A percentile compares a stretch with the other conserved stretches of the same genome.
phyloP scores from a whole-genome alignment of 495 filamentous ascomycete species.

The Letharia lupina region DNA sequence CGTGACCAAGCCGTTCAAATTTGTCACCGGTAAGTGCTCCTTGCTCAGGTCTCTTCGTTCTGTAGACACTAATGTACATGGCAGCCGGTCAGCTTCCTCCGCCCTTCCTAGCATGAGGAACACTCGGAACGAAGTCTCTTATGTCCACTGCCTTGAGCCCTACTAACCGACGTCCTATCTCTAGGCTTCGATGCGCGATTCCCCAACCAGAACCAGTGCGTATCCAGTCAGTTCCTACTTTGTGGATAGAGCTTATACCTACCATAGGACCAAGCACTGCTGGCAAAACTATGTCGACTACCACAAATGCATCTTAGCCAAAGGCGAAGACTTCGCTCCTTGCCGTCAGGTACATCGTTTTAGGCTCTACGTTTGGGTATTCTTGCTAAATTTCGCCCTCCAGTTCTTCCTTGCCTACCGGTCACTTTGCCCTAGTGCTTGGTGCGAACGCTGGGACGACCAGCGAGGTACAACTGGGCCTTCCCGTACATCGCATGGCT shows the following conservation, averaged over 20 bases:
- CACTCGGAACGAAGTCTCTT: neutral
- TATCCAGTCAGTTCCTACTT: slow-evolving; percentile 11
- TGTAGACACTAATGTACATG: slow-evolving; percentile 23
- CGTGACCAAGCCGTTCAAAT: slow-evolving; percentile 99
- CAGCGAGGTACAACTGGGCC: slow-evolving; percentile 68
- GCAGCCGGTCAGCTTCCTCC: slow-evolving; percentile 41
- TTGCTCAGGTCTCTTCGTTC: slow-evolving; percentile 23
- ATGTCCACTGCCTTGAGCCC: neutral
- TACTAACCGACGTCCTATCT: neutral
- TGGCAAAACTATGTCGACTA: slow-evolving; percentile 99
- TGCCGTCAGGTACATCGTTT: slow-evolving; percentile 74
- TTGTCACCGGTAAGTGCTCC: slow-evolving; percentile 82
- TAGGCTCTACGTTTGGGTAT: neutral
- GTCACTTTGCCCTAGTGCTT: slow-evolving; percentile 91
- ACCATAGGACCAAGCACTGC: slow-evolving; percentile 66
- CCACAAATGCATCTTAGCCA: slow-evolving; percentile 97
- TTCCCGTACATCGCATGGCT: neutral
- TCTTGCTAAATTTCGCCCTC: slow-evolving; percentile 8
- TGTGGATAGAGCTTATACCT: slow-evolving; percentile 1
- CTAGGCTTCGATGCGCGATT: slow-evolving; percentile 97
- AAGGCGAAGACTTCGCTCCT: slow-evolving; percentile 97
- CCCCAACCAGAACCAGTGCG: slow-evolving; percentile 91
- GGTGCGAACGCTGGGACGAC: slow-evolving; percentile 93
- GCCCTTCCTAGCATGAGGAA: neutral
- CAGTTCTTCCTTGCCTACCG: slow-evolving; percentile 95